Percentiles rank a stretch among this genome's conserved stretches.
Evolutionary conservation across 2,329 filamentous ascomycete genomes (phyloP).

Genomic region (Coniochaeta ligniaria): DNA sequence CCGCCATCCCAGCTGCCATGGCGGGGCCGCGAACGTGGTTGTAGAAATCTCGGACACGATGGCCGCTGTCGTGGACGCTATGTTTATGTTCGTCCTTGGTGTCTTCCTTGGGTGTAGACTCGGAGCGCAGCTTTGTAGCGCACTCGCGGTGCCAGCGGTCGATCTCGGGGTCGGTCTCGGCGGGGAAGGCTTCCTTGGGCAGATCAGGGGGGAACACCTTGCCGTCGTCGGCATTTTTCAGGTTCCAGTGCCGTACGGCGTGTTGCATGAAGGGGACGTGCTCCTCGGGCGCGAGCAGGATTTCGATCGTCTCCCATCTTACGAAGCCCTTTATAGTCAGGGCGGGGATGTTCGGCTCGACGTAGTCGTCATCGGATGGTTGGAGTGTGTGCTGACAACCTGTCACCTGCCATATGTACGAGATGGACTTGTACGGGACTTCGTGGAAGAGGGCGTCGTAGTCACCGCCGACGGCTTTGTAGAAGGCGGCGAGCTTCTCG

Average conservation of each 20-base stretch:
- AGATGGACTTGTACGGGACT: slow-evolving; percentile 66
- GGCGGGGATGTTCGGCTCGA: slow-evolving; percentile 70
- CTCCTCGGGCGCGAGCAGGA: slow-evolving; percentile 79
- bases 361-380: slow-evolving; percentile 65
- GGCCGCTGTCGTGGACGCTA: slow-evolving; percentile 13
- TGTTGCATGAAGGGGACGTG: slow-evolving; percentile 79
- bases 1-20: slow-evolving; percentile 3
- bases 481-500: slow-evolving; percentile 68
- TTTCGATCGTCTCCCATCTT: slow-evolving; percentile 88
- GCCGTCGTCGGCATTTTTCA: slow-evolving; percentile 68
- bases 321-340: slow-evolving; percentile 80
- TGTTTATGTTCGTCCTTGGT: slow-evolving; percentile 4
- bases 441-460: slow-evolving; percentile 75
- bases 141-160: slow-evolving; percentile 80
- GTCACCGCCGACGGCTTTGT: slow-evolving; percentile 66
- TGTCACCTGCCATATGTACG: slow-evolving; percentile 86
- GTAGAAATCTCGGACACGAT: slow-evolving; percentile 21
- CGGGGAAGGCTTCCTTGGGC: slow-evolving; percentile 59
- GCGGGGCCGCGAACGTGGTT: slow-evolving; percentile 17
- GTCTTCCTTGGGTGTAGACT: slow-evolving; percentile 38
- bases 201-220: slow-evolving; percentile 56
- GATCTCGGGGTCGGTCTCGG: slow-evolving; percentile 69
- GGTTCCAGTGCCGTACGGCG: slow-evolving; percentile 69
- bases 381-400: slow-evolving; percentile 87
- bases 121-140: slow-evolving; percentile 59